Evolutionary conservation across 2,329 filamentous ascomycete genomes (phyloP).

Genomic region (Albifimbria verrucaria): DNA sequence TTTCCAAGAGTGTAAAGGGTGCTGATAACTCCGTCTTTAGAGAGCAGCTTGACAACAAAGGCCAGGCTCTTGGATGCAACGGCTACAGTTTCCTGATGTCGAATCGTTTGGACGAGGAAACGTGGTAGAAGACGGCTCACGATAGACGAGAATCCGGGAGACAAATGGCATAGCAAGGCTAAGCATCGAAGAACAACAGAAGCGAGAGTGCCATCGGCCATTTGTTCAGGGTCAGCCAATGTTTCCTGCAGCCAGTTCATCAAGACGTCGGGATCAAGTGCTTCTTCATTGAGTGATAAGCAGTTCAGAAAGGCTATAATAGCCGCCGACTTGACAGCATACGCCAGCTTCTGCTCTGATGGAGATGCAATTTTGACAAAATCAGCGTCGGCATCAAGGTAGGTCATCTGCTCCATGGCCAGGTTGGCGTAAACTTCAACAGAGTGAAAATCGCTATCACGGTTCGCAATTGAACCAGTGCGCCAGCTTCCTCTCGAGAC

Average conservation of each 20-base stretch:
- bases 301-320: slow-evolving; percentile 85
- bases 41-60: slow-evolving; percentile 74
- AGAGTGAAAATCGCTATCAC: slow-evolving; percentile 51
- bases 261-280: slow-evolving; percentile 74
- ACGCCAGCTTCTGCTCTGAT: slow-evolving; percentile 83
- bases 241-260: slow-evolving; percentile 84
- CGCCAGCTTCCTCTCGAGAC: slow-evolving; percentile 47
- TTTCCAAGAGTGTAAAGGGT: slow-evolving; percentile 97
- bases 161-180: slow-evolving; percentile 75
- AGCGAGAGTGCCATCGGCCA: slow-evolving; percentile 75
- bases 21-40: slow-evolving; percentile 90
- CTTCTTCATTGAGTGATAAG: slow-evolving; percentile 74
- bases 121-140: slow-evolving; percentile 78
- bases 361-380: slow-evolving; percentile 77
- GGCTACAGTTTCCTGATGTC: slow-evolving; percentile 64
- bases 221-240: slow-evolving; percentile 74
- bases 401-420: slow-evolving; percentile 77
- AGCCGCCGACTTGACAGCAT: slow-evolving; percentile 78
- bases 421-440: slow-evolving; percentile 67
- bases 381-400: slow-evolving; percentile 85
- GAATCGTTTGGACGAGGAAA: slow-evolving; percentile 81
- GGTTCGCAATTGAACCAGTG: slow-evolving; percentile 25
- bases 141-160: slow-evolving; percentile 67
- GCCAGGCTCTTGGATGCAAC: slow-evolving; percentile 84
- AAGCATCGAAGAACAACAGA: slow-evolving; percentile 76